phyloP scores from a whole-genome alignment of 1,284 basidiomycete genomes.

The Meripilus lineatus region DNA sequence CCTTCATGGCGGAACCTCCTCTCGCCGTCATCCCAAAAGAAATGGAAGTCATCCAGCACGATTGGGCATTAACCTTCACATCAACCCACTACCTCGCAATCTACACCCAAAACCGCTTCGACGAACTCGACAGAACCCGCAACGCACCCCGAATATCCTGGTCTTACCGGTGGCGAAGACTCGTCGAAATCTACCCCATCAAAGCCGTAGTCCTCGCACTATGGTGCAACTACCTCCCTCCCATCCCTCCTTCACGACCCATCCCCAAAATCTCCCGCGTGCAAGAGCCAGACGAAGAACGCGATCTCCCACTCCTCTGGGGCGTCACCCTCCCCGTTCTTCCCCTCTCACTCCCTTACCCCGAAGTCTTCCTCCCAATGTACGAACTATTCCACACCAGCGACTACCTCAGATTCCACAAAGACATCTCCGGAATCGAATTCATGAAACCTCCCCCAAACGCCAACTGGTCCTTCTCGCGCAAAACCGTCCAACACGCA shows the following conservation, averaged over 20 bases:
- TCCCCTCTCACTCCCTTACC: too few species aligned
- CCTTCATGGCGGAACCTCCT: conserved; percentile 13
- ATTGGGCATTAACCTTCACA: conserved; percentile 12
- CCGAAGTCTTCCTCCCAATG: too few species aligned
- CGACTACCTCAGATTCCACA: too few species aligned
- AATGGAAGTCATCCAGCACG: conserved; percentile 17
- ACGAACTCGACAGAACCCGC: conserved; percentile 2
- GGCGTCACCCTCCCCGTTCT: too few species aligned
- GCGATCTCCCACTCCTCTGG: too few species aligned
- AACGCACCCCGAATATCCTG: conserved; percentile 4
- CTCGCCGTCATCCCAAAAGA: conserved; percentile 9
- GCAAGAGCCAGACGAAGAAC: neutral
- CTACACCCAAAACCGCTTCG: conserved; percentile 7
- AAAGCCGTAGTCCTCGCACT: conserved; percentile 18
- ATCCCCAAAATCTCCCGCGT: neutral
- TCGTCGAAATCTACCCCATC: conserved; percentile 16
- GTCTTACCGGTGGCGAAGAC: conserved; percentile 3
- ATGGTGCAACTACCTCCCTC: conserved; percentile 16
- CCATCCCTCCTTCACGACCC: conserved; percentile 5
- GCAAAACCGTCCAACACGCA: too few species aligned
- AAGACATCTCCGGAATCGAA: too few species aligned
- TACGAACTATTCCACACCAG: too few species aligned
- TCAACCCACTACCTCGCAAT: conserved; percentile 21
- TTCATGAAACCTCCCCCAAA: too few species aligned
- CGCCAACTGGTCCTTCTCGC: too few species aligned